phyloP scores from a whole-genome alignment of 805 yeast species.

The Candida wancherniae region DNA sequence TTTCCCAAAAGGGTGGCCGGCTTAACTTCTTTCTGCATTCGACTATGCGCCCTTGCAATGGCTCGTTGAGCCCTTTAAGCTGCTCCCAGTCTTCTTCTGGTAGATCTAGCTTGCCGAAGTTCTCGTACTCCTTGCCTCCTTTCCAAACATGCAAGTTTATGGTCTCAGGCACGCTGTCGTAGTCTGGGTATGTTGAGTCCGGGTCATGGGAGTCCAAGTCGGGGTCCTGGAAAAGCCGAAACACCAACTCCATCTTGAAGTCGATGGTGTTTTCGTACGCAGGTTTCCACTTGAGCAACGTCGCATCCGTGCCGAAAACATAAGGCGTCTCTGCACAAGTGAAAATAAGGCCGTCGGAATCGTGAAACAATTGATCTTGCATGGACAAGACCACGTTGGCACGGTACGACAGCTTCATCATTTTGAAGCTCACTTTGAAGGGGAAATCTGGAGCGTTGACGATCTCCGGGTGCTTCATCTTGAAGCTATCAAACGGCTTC shows the following conservation, averaged over 20 bases:
- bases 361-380: constrained; percentile 72
- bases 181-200: constrained; percentile 68
- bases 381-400: constrained; percentile 70
- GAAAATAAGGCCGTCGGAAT: constrained; percentile 89
- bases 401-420: constrained; percentile 80
- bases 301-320: constrained; percentile 80
- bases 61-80: constrained; percentile 65
- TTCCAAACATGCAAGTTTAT: constrained; percentile 73
- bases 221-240: constrained; percentile 55
- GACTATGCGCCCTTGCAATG: constrained; percentile 81
- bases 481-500: constrained; percentile 73
- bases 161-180: constrained; percentile 67
- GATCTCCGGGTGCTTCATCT: constrained; percentile 65
- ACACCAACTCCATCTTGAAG: constrained; percentile 64
- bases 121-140: constrained; percentile 58
- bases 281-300: constrained; percentile 94
- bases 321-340: constrained; percentile 90
- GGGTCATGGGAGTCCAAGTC: constrained; percentile 65
- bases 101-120: constrained; percentile 60
- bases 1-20: constrained; percentile 64
- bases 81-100: constrained; percentile 76
- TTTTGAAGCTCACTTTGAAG: constrained; percentile 79
- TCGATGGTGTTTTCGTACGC: constrained; percentile 93
- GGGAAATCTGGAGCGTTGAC: constrained; percentile 64
- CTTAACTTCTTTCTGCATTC: constrained; percentile 71